Conservation (phyloP, 2,329 filamentous ascomycete species). For the Aspergillus fijiensis region DNA sequence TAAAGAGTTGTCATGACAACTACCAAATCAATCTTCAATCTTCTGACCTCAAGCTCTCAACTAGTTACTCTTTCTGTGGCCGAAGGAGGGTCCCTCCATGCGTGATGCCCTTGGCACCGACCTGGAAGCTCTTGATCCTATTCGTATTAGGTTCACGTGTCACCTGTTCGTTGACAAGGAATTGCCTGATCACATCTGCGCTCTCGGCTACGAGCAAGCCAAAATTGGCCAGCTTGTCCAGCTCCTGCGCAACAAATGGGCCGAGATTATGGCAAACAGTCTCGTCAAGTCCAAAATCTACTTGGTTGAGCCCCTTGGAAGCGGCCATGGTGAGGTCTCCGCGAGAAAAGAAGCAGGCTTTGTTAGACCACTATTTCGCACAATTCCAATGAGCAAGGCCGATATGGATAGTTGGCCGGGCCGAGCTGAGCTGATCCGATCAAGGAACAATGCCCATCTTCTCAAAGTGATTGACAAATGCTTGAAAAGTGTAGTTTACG, state of each 20-base stretch:
- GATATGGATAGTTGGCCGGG: conserved; percentile 24
- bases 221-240: conserved; percentile 39
- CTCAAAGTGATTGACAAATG: conserved; percentile 31
- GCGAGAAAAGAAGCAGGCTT: conserved; percentile 22
- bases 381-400: conserved; percentile 14
- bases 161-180: conserved; percentile 41
- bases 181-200: conserved; percentile 30
- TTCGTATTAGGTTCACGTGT: conserved; percentile 43
- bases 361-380: conserved; percentile 24
- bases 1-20: background rate
- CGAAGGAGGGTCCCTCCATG: conserved; percentile 42
- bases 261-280: conserved; percentile 27
- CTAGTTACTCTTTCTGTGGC: conserved; percentile 48
- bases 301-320: conserved; percentile 31
- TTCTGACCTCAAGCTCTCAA: background rate
- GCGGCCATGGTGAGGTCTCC: conserved; percentile 25
- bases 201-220: conserved; percentile 33
- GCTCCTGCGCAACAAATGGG: conserved; percentile 29
- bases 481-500: conserved; percentile 32
- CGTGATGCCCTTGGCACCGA: conserved; percentile 42
- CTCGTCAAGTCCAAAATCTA: conserved; percentile 35
- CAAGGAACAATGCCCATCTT: conserved; percentile 33
- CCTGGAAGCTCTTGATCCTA: conserved; percentile 46
- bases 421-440: conserved; percentile 22
- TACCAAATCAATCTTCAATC: too few relatives aligned